These are phyloP conservation scores for Cladophialophora immunda DNA, from an alignment of 2,329 filamentous ascomycete genomes.

Conservation along the genomic window DNA sequence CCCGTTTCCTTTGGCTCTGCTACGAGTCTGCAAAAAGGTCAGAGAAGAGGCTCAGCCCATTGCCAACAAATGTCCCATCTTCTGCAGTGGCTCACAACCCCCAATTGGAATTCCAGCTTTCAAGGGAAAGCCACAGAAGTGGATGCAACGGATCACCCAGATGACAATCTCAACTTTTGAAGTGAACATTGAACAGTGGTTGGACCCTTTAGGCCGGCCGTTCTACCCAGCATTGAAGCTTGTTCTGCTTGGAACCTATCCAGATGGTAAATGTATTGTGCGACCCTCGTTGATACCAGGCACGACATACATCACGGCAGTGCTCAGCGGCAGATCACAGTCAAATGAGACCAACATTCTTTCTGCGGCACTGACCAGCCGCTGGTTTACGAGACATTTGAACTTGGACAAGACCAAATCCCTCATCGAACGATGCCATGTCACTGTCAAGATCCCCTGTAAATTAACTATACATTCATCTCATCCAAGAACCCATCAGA, in stretches of 20 bases:
- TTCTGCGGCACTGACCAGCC: background rate
- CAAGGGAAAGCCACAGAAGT: background rate
- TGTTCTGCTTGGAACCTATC: background rate
- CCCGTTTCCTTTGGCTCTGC: background rate
- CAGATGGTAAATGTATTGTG: too few species aligned
- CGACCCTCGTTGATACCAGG: background rate
- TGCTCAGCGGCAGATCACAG: background rate
- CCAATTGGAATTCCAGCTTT: too few species aligned
- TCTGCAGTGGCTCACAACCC: too few species aligned
- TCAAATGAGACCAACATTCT: background rate
- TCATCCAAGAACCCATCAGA: too few species aligned
- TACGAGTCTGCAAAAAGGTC: constrained; percentile 1
- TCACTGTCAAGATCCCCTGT: background rate
- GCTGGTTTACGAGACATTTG: background rate
- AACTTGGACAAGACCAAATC: background rate
- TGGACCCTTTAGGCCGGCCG: background rate
- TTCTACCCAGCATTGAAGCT: background rate
- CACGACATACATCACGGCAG: background rate
- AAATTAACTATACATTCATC: too few species aligned
- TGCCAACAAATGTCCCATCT: background rate
- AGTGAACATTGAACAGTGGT: background rate
- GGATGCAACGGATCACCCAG: background rate
- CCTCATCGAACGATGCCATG: background rate
- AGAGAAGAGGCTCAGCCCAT: constrained; percentile 5
- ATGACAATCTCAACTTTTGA: background rate